Conservation (phyloP, 2,329 filamentous ascomycete species). For the Rutstroemia sp. region DNA sequence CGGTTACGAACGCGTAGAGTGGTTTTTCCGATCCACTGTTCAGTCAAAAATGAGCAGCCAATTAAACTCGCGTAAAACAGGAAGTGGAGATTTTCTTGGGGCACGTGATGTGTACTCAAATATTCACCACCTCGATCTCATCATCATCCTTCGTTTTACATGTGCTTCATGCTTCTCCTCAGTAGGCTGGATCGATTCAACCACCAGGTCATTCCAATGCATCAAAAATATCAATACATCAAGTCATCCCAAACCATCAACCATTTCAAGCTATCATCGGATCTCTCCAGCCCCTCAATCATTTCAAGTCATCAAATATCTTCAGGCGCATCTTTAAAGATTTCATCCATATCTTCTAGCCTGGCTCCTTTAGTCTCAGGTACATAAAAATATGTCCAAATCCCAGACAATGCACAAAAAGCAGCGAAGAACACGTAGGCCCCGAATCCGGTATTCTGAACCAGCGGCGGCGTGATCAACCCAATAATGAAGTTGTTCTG, state of each 20-base stretch:
- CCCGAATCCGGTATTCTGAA: constrained; percentile 48
- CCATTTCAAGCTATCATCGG: background rate
- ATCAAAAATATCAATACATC: background rate
- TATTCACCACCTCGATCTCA: no score
- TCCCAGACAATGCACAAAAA: constrained; percentile 38
- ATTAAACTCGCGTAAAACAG: background rate
- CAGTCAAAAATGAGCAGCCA: background rate
- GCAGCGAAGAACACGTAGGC: constrained; percentile 48
- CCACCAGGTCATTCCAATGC: background rate
- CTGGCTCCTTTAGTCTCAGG: constrained; percentile 42
- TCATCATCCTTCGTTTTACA: no score
- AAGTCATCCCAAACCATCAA: background rate
- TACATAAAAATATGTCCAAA: constrained; percentile 45
- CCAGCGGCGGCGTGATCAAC: constrained; percentile 55
- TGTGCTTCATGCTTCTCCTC: no score
- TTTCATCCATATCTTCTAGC: constrained; percentile 44
- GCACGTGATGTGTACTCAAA: no score
- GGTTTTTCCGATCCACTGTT: constrained; percentile 6
- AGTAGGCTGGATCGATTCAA: background rate
- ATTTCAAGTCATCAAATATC: background rate
- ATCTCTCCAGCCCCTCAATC: background rate
- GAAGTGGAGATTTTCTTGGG: no score
- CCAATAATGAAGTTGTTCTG: constrained; percentile 25
- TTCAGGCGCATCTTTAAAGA: constrained; percentile 9
- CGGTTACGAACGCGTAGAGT: constrained; percentile 10